Base-by-base conservation (phyloP, 176 grass and related monocot species). In the Melocanna baccifera region DNA sequence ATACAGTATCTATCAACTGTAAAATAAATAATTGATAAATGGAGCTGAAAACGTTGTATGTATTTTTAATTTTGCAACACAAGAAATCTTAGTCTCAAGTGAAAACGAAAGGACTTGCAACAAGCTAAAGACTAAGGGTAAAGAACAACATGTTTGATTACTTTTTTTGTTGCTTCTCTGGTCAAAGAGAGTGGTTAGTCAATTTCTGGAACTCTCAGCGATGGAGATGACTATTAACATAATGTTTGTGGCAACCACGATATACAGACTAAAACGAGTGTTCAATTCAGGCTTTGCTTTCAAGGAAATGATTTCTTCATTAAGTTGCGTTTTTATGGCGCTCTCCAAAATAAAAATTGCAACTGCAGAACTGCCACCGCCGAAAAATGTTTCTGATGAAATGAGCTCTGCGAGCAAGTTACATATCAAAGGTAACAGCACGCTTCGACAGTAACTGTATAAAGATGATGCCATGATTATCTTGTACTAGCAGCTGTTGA, bases 181-280 rank as follows among this genome's bases (percentile, higher is more conserved):
- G 37, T 63, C 71, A 86, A 57, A 71, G 59, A 26, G 29, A 88
- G 45, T 63, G 57, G 75, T 15, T 61, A 46, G 20, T 71, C 83
- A 85, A 12, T 34, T 76, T 62, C 23, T 20, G 34, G 34, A 28
- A 16, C 64, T 53, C 34, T 86, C 71, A 77, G 37, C 71, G 55
- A 81, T 7, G 71, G 57, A 19, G 71, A 63, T 53, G 63, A 45
- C 56, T 69, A 42, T 53, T 50, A 75, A 62, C 42, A 10, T 39
- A 50, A 66, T 37, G 58, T 66, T 77, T 25, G 30, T 41, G 64
- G 14, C 23, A 32, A 68, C 71, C 53, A 71, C 64, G 12, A 61
- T 30, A 76, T 52, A n/a, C 15, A 41, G 2, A 55, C 39, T 22
- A 39, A 56, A 55, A 59, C n/a, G 73, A 12, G 23, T 26, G 47